Conservation (phyloP, 2,329 filamentous ascomycete species). For the Uncinocarpus reesii region DNA sequence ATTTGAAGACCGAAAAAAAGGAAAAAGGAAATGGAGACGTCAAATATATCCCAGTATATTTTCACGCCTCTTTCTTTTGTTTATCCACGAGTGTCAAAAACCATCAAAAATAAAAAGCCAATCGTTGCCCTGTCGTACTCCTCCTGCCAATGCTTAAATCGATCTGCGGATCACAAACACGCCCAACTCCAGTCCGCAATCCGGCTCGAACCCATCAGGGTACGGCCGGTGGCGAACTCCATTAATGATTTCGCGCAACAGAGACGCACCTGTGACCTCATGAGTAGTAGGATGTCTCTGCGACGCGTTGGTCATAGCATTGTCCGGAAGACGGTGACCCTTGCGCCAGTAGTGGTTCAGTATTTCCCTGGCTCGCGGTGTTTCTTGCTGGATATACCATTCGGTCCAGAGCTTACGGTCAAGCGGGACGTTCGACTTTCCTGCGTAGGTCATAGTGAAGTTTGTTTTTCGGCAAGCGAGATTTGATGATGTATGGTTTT, state of each 20-base stretch:
- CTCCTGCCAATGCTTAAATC: conserved; percentile 11
- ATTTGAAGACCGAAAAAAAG: not conserved
- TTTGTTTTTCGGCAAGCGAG: conserved; percentile 26
- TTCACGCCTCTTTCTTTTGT: not conserved
- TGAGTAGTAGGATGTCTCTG: conserved; percentile 25
- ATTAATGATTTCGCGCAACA: conserved; percentile 51
- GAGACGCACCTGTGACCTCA: conserved; percentile 43
- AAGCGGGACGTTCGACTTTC: conserved; percentile 42
- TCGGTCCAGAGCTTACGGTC: conserved; percentile 49
- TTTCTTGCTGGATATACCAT: conserved; percentile 57
- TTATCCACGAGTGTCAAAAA: not conserved
- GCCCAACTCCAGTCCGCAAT: conserved; percentile 38
- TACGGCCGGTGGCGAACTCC: conserved; percentile 46
- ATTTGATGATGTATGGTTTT: conserved; percentile 19
- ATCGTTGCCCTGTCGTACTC: not conserved
- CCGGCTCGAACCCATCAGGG: conserved; percentile 35
- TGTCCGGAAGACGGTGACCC: conserved; percentile 26
- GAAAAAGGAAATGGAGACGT: not conserved
- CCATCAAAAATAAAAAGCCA: not conserved
- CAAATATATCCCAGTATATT: not conserved
- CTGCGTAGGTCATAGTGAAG: conserved; percentile 42
- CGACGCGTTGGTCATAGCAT: conserved; percentile 21
- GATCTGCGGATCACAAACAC: conserved; percentile 42
- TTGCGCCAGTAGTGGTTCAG: conserved; percentile 36
- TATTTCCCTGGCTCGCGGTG: conserved; percentile 46